Percentiles rank a stretch among this genome's conserved stretches.
phyloP scores from a whole-genome alignment of 495 filamentous ascomycete genomes.

The Penicillium lividum region DNA sequence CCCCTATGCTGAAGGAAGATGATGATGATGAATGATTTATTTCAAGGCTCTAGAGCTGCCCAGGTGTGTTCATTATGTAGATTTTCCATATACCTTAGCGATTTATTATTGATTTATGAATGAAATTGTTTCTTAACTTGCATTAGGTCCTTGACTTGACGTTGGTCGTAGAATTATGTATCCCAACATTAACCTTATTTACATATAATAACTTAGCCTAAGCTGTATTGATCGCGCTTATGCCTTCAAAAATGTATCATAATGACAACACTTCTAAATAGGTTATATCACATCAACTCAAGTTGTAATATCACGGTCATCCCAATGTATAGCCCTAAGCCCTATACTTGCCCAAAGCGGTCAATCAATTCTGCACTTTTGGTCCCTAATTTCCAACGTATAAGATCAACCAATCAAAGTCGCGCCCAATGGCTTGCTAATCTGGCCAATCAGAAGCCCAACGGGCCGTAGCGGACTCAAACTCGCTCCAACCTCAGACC shows the following conservation, averaged over 20 bases:
- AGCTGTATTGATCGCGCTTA: background rate
- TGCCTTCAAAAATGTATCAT: background rate
- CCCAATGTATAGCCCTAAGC: conserved; percentile 27
- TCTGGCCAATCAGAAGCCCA: conserved; percentile 24
- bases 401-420: conserved; percentile 36
- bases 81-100: background rate
- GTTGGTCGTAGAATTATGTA: no score
- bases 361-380: conserved; percentile 17
- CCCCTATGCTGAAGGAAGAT: background rate
- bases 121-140: no score
- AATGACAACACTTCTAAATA: background rate
- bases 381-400: conserved; percentile 22
- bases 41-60: background rate
- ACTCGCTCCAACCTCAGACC: conserved; percentile 44
- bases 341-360: conserved; percentile 32
- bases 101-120: no score
- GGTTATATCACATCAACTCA: background rate
- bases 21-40: background rate
- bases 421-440: conserved; percentile 12
- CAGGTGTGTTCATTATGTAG: background rate
- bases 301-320: background rate
- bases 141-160: no score
- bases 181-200: no score
- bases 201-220: no score
- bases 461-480: conserved; percentile 49